These are phyloP conservation scores for Jaltomata sinuosa DNA, from an alignment of 257 asterid species.

Conservation along the genomic window DNA sequence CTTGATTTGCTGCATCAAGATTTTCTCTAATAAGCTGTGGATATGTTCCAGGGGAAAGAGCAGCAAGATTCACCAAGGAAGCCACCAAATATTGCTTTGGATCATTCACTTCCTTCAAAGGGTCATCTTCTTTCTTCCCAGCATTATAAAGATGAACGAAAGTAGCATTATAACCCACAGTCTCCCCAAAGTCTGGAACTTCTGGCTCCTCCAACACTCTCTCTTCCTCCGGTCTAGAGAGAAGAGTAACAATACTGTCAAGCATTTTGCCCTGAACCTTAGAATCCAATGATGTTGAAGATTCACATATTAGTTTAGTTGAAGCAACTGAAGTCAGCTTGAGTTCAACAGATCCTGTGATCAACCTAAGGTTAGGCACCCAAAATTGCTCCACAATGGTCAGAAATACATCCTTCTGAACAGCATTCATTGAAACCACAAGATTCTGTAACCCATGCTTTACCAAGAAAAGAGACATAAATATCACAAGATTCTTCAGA, in stretches of 20 bases:
- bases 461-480: conserved; percentile 83
- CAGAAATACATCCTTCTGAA: conserved; percentile 56
- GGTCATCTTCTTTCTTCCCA: conserved; percentile 87
- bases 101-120: conserved; percentile 68
- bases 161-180: conserved; percentile 66
- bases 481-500: conserved; percentile 63
- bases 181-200: conserved; percentile 81
- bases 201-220: conserved; percentile 80
- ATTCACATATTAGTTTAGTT: conserved; percentile 64
- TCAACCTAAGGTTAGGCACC: conserved; percentile 73
- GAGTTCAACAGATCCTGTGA: conserved; percentile 66
- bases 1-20: conserved; percentile 71
- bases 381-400: conserved; percentile 66
- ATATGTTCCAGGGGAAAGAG: conserved; percentile 57
- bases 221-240: conserved; percentile 68
- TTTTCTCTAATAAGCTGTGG: conserved; percentile 45
- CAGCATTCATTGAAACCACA: conserved; percentile 57
- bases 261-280: conserved; percentile 80
- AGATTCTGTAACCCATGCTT: conserved; percentile 71
- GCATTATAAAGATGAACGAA: conserved; percentile 66
- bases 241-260: conserved; percentile 79
- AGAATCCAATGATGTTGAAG: conserved; percentile 47
- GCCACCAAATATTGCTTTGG: conserved; percentile 76
- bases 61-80: conserved; percentile 57
- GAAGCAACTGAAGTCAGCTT: conserved; percentile 84